Evolutionary conservation across 2,329 filamentous ascomycete genomes (phyloP).

Genomic region (Pestalotiopsis sp.): DNA sequence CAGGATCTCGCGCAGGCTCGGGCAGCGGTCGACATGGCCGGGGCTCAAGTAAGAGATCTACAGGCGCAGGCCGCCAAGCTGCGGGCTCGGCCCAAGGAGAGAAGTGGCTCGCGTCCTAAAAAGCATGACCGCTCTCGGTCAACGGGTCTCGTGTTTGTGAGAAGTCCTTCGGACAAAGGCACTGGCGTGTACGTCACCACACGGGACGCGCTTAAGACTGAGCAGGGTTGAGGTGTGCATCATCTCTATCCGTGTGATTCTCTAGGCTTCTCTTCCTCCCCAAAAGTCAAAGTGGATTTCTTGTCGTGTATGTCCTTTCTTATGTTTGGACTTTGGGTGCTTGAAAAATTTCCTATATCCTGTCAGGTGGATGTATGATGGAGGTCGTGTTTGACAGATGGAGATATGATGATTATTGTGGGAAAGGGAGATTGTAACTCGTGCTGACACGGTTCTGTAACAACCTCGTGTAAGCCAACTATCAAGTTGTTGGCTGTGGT

Average conservation of each 20-base stretch:
- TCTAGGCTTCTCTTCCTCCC: not conserved
- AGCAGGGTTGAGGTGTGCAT: slow-evolving; percentile 19
- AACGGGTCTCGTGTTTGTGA: slow-evolving; percentile 25
- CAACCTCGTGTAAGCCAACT: slow-evolving; percentile 2
- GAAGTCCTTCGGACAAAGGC: slow-evolving; percentile 23
- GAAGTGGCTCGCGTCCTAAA: slow-evolving; percentile 25
- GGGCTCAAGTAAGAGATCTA: slow-evolving; percentile 19
- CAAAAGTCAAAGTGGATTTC: not conserved
- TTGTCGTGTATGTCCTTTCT: not conserved
- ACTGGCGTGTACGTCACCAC: slow-evolving; percentile 26
- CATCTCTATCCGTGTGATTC: not conserved
- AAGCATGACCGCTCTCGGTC: slow-evolving; percentile 27
- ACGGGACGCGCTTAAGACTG: slow-evolving; percentile 22
- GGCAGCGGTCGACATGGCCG: slow-evolving; percentile 8
- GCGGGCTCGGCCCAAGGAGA: slow-evolving; percentile 20
- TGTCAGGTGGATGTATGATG: not conserved
- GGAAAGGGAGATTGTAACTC: slow-evolving; percentile 1
- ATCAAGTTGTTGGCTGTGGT: not conserved
- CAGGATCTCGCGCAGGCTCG: slow-evolving; percentile 17
- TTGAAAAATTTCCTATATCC: not conserved
- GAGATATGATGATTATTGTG: not conserved
- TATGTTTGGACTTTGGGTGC: not conserved
- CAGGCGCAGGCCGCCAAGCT: slow-evolving; percentile 17
- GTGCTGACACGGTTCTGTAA: slow-evolving; percentile 1
- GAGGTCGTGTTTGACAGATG: not conserved